These are phyloP conservation scores for Chamaenerion angustifolium DNA, from an alignment of 345 rosid species.

Conservation along the genomic window DNA sequence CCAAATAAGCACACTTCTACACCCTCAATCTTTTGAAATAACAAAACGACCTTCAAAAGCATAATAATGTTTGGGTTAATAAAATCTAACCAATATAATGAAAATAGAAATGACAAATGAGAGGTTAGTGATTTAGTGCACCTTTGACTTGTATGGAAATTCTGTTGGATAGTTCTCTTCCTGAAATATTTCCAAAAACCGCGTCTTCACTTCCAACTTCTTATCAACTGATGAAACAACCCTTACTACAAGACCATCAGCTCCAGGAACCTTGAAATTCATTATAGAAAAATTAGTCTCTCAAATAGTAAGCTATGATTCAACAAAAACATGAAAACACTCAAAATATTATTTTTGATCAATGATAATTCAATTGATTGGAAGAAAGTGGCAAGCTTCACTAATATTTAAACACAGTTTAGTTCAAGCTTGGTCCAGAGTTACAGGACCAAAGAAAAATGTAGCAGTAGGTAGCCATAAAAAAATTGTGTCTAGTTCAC, in stretches of 20 bases:
- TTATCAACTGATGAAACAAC: slow-evolving; percentile 99
- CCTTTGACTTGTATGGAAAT: slow-evolving; percentile 96
- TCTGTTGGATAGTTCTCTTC: slow-evolving; percentile 85
- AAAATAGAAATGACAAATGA: too few relatives aligned
- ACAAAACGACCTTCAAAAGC: slow-evolving; percentile 61
- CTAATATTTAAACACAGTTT: too few relatives aligned
- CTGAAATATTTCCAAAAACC: slow-evolving; percentile 84
- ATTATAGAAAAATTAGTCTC: too few relatives aligned
- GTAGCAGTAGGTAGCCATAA: too few relatives aligned
- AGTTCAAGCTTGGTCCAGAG: too few relatives aligned
- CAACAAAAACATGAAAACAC: too few relatives aligned
- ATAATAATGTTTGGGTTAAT: background rate
- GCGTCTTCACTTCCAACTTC: slow-evolving; percentile 90
- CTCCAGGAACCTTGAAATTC: slow-evolving; percentile 66
- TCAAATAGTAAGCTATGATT: too few relatives aligned
- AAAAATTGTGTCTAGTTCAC: background rate
- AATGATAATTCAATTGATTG: too few relatives aligned
- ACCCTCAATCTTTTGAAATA: slow-evolving; percentile 99
- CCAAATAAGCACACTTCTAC: slow-evolving; percentile 98
- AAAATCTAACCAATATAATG: too few relatives aligned
- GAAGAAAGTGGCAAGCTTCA: too few relatives aligned
- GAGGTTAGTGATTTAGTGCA: slow-evolving; percentile 5
- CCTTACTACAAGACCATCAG: slow-evolving; percentile 85
- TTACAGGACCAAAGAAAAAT: too few relatives aligned
- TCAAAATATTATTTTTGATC: too few relatives aligned